Conservation (phyloP, 768 basidiomycete species). For the Hydnomerulius pinastri region DNA sequence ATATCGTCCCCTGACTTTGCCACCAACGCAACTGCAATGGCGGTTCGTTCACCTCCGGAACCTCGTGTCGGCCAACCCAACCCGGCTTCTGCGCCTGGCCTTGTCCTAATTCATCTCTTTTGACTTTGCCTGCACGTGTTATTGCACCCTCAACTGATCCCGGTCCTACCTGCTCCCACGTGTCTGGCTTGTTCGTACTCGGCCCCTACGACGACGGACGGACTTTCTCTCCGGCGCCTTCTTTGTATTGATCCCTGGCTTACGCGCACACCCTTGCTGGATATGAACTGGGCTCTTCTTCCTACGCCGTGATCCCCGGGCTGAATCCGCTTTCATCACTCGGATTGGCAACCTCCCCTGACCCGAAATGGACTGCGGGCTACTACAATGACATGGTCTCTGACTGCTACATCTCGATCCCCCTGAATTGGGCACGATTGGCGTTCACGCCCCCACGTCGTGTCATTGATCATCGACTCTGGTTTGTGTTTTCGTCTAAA, state of each 20-base stretch:
- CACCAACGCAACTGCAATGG: conserved; percentile 23
- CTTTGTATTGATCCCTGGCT: conserved; percentile 7
- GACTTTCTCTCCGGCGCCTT: not conserved
- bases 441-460: not conserved
- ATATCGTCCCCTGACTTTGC: conserved; percentile 8
- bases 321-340: conserved; percentile 5
- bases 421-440: conserved; percentile 1
- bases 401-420: conserved; percentile 8
- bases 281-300: conserved; percentile 6
- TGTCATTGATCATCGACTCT: conserved; percentile 4
- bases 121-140: conserved; percentile 1
- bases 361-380: conserved; percentile 9
- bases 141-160: not conserved
- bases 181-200: not conserved
- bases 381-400: conserved; percentile 5
- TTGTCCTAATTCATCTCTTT: not conserved
- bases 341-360: conserved; percentile 10
- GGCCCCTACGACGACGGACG: conserved; percentile 15
- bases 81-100: conserved; percentile 7
- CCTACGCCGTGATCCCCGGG: conserved; percentile 2
- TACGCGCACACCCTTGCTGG: not conserved
- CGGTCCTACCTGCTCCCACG: conserved; percentile 1
- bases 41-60: conserved; percentile 26
- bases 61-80: conserved; percentile 21
- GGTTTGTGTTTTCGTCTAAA: conserved; percentile 12